Evolutionary conservation across 257 asterid genomes (phyloP), one percentile per base, ranked within the genome.

Genomic region (Gardenia jasminoides): DNA sequence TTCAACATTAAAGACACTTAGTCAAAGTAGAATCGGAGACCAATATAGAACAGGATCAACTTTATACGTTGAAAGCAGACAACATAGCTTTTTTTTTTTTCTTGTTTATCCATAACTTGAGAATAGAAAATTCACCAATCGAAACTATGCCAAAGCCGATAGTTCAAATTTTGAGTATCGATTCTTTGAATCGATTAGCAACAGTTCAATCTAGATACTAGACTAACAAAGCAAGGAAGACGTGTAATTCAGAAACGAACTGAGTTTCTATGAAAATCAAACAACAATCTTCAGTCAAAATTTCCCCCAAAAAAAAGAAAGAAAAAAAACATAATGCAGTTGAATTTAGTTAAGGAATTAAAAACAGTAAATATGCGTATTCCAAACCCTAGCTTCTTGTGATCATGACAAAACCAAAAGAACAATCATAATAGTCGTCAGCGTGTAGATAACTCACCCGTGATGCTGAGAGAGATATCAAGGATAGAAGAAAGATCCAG

Each of bases 361-460:
- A 43, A 54, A 62, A 33, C 56, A 64, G n/a, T 26, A 70, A 10
- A 61, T 8, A 30, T 12, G 4, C 71, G 17, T 71, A 33, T 10
- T 70, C n/a, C 44, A 47, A 48, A 19, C 31, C 56, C 24, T 44
- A 66, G 59, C 22, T 7, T 17, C 30, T 67, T 44, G 33, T 39
- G 76, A 82, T 46, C 70, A 30, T 54, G 41, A 41, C 46, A 24
- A 13, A 1, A 54, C 58, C 16, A 56, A 74, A 75, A 75, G 7
- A 26, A 6, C 1, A 36, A 36, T 36, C 52, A 39, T 24, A 28
- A 52, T 7, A 82, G 67, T 10, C 48, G 78, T 80, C 67, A 78
- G 16, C 67, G 43, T 79, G 71, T 78, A 78, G 41, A 79, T 13
- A 65, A 77, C 79, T 79, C 87, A 86, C 85, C 85, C 77, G 78